Evolutionary conservation across 2,329 filamentous ascomycete species (phyloP).

Genomic region (Curvularia eragrostidis): DNA sequence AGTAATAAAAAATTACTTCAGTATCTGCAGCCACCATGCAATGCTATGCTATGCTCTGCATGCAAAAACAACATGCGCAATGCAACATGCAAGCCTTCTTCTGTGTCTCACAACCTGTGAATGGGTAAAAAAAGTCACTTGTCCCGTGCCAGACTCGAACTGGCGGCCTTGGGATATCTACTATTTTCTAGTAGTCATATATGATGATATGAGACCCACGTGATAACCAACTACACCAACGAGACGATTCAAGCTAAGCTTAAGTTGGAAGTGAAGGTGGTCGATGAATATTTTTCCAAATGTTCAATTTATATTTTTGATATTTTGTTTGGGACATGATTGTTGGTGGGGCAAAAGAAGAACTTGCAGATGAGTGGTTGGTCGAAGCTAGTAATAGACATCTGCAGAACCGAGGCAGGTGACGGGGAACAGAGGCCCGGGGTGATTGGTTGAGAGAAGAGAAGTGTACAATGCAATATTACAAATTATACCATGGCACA

Average conservation of each 20-base stretch:
- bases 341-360: background rate
- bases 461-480: slow-evolving; percentile 4
- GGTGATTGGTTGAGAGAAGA: background rate
- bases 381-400: slow-evolving; percentile 1
- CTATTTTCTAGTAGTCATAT: slow-evolving; percentile 37
- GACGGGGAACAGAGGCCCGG: background rate
- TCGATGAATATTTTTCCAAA: background rate
- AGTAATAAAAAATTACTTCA: background rate
- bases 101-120: background rate
- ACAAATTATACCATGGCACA: slow-evolving; percentile 16
- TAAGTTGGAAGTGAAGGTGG: slow-evolving; percentile 5
- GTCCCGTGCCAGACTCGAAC: slow-evolving; percentile 47
- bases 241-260: slow-evolving; percentile 24
- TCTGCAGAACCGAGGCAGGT: background rate
- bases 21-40: background rate
- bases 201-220: slow-evolving; percentile 45
- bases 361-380: background rate
- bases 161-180: slow-evolving; percentile 46
- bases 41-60: background rate
- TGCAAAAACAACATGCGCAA: background rate
- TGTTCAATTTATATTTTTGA: too few relatives aligned
- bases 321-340: too few relatives aligned
- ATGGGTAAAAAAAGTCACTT: slow-evolving; percentile 21
- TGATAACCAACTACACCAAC: slow-evolving; percentile 50
- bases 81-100: background rate